Evolutionary conservation across 2,329 filamentous ascomycete species (phyloP), one percentile per base, ranked within the genome.

Genomic region (Penicillium sp.): DNA sequence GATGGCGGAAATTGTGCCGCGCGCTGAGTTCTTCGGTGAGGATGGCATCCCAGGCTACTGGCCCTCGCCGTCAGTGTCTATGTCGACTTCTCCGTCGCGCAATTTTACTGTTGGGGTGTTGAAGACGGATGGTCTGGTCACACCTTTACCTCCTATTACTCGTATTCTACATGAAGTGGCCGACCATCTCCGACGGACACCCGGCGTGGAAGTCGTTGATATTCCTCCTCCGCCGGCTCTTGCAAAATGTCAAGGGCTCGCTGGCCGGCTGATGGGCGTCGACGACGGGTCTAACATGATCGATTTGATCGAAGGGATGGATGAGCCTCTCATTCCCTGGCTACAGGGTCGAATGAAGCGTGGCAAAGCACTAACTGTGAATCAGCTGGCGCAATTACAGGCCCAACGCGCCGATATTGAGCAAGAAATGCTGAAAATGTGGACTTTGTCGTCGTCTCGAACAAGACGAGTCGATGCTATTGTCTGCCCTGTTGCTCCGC

Each of bases 401-500:
- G 73, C 70, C 0, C 66, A 71, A 48, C 71, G 72, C 12, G 61
- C 64, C 1, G 64, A 69, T 10, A 51, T 82, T 6, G 74, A 79
- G 45, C 71, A 63, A n/a, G 67, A 74, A 32, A 74, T 80, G 55
- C 47, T 77, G 34, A 61, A 70, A 16, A 71, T 82, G 37, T 84
- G 79, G 79, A 69, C 48, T 4, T 39, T 41, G 15, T 47, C 36
- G 12, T 33, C 35, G 5, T 45, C 49, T 23, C 33, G 26, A 13
- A 18, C 28, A 5, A 42, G 53, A n/a, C 47, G 47, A 0, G 36
- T 83, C 6, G 79, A 83, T 62, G 76, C 77, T 0, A 72, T 84
- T 35, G 71, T 84, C 38, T 77, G 73, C 44, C 80, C 79, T 0
- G 67, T 81, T 0, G 79, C 79, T 10, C 77, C 79, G 2, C 80